Base-by-base conservation (phyloP, 140 eudicot genomes). In the Ambrosia hybrid region DNA sequence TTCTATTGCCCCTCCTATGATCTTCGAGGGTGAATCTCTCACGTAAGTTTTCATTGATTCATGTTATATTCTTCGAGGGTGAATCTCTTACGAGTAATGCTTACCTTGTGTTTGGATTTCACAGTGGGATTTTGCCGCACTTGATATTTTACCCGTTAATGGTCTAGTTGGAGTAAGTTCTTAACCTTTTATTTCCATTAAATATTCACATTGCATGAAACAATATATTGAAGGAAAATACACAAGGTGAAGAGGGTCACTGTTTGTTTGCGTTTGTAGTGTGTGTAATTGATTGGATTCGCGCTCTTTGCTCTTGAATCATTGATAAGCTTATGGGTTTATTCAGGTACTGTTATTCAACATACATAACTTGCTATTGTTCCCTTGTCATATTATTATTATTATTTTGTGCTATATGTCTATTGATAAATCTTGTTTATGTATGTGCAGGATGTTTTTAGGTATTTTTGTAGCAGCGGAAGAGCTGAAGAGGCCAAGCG, bases 381-480 rank as follows among this genome's bases (percentile, higher is more conserved):
- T 16, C 3, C 2, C 30, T 21, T 21, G 30, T 21, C n/a, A n/a
- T n/a, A n/a, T n/a, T n/a, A n/a, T n/a, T n/a, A n/a, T n/a, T n/a
- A n/a, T n/a, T n/a, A n/a, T n/a, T n/a, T n/a, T n/a, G n/a, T n/a
- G n/a, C n/a, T n/a, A n/a, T n/a, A n/a, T n/a, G 34, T 56, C 61
- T 56, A 16, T 56, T 56, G 34, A 56, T 15, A 6, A n/a, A n/a
- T n/a, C n/a, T n/a, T n/a, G n/a, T n/a, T n/a, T n/a, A n/a, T n/a
- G n/a, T n/a, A 34, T 56, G 4, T 75, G 85, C 86, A 89, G 88
- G 89, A 86, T 82, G 91, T 89, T 38, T 84, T 83, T 73, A 87
- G 81, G 84, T 86, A 89, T 75, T 89, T 89, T 73, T 84, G 93
- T 62, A 87, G 88, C 10, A 89, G 92, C 13, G 90, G 96, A 6